Percentiles rank a stretch among this genome's conserved stretches.
phyloP scores from a whole-genome alignment of 257 asterid genomes.

The Verbascum thapsus region DNA sequence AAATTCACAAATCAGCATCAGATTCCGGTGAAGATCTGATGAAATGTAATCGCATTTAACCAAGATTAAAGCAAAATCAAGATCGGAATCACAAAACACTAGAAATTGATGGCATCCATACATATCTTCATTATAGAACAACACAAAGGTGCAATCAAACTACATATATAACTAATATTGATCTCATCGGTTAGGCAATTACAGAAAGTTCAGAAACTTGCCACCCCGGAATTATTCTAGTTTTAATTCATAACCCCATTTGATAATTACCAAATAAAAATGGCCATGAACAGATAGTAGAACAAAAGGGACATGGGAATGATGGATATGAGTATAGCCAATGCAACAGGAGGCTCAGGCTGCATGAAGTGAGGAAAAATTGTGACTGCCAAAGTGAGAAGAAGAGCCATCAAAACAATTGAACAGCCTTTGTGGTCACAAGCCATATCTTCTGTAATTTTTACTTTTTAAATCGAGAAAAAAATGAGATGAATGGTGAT shows the following conservation, averaged over 20 bases:
- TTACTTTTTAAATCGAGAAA: background rate
- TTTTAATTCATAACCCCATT: too few relatives aligned
- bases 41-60: background rate
- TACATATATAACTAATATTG: background rate
- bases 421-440: constrained; percentile 30
- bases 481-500: too few relatives aligned
- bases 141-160: background rate
- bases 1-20: background rate
- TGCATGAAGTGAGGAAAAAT: constrained; percentile 39
- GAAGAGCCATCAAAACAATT: constrained; percentile 28
- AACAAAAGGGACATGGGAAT: constrained; percentile 33
- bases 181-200: background rate
- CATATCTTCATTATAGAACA: background rate
- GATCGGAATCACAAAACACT: background rate
- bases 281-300: constrained; percentile 30
- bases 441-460: constrained; percentile 16
- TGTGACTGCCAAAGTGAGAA: constrained; percentile 22
- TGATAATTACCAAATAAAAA: constrained; percentile 35
- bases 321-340: constrained; percentile 29
- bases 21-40: background rate
- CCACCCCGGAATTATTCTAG: too few relatives aligned
- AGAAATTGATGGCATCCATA: background rate
- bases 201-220: too few relatives aligned
- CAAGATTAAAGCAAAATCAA: background rate
- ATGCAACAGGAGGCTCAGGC: constrained; percentile 35